phyloP scores from a whole-genome alignment of 352 stramenopile species.

The Pilasporangium apinafurcum region DNA sequence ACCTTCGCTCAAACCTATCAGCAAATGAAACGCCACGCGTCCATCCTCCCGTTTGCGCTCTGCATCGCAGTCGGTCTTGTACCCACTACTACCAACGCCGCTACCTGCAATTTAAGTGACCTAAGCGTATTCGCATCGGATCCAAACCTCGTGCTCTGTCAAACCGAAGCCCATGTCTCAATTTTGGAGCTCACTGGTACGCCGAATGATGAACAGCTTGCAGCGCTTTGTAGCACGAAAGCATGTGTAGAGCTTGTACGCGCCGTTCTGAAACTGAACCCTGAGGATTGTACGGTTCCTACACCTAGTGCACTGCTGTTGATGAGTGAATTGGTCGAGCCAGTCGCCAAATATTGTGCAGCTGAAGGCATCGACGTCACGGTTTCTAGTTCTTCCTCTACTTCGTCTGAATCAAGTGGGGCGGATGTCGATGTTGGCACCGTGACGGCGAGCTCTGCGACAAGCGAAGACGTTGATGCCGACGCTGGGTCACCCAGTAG shows the following conservation, averaged over 20 bases:
- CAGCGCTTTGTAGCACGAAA: constrained; percentile 17
- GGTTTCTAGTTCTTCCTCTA: neutral
- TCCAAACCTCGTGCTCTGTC: constrained; percentile 2
- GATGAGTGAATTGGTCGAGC: constrained; percentile 35
- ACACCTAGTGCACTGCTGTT: constrained; percentile 23
- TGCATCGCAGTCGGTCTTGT: neutral
- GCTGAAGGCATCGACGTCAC: constrained; percentile 6
- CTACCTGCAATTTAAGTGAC: neutral
- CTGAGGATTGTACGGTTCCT: constrained; percentile 25
- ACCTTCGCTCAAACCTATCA: neutral
- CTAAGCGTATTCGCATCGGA: neutral
- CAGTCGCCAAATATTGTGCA: constrained; percentile 24
- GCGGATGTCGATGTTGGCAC: constrained; percentile 1
- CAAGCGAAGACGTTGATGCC: too few species aligned
- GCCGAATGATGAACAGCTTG: constrained; percentile 8
- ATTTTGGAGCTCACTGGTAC: neutral
- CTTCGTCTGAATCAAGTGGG: neutral
- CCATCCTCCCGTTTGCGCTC: neutral
- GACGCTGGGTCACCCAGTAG: neutral
- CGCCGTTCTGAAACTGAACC: constrained; percentile 24
- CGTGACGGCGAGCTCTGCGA: too few species aligned
- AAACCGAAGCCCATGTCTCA: constrained; percentile 1
- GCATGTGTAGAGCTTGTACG: constrained; percentile 21
- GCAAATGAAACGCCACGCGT: constrained; percentile 4
- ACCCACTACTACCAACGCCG: neutral